These are phyloP conservation scores for Solidago caesia DNA, from an alignment of 129 eudicot genomes.

Conservation along the genomic window DNA sequence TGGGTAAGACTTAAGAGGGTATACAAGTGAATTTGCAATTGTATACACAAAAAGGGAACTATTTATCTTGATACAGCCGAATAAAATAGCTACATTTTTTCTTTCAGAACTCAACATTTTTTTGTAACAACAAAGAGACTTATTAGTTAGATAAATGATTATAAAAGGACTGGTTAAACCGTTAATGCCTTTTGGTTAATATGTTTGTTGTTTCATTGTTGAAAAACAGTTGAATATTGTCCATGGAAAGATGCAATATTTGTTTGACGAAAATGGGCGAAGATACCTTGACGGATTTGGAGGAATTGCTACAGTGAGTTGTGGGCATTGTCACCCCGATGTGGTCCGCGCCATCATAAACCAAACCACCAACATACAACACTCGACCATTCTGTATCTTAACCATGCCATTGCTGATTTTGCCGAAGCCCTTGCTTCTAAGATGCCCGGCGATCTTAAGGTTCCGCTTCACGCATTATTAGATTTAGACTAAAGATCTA, in stretches of 20 bases:
- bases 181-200: neutral
- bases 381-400: slow-evolving; percentile 66
- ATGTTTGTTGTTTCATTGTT: neutral
- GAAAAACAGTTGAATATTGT: slow-evolving; percentile 57
- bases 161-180: neutral
- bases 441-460: slow-evolving; percentile 79
- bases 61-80: too few relatives aligned
- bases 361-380: slow-evolving; percentile 58
- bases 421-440: slow-evolving; percentile 77
- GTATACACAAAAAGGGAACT: too few relatives aligned
- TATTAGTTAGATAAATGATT: too few relatives aligned
- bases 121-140: too few relatives aligned
- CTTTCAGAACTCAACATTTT: too few relatives aligned
- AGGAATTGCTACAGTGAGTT: slow-evolving; percentile 71
- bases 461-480: slow-evolving; percentile 22
- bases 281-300: slow-evolving; percentile 76
- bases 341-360: slow-evolving; percentile 59
- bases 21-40: too few relatives aligned
- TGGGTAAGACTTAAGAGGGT: too few relatives aligned
- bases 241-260: slow-evolving; percentile 76
- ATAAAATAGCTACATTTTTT: too few relatives aligned
- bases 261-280: slow-evolving; percentile 67
- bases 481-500: neutral
- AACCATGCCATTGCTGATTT: slow-evolving; percentile 66
- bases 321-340: slow-evolving; percentile 84